Base-by-base conservation (phyloP, 2,329 filamentous ascomycete species). In the Pseudogymnoascus sp. region DNA sequence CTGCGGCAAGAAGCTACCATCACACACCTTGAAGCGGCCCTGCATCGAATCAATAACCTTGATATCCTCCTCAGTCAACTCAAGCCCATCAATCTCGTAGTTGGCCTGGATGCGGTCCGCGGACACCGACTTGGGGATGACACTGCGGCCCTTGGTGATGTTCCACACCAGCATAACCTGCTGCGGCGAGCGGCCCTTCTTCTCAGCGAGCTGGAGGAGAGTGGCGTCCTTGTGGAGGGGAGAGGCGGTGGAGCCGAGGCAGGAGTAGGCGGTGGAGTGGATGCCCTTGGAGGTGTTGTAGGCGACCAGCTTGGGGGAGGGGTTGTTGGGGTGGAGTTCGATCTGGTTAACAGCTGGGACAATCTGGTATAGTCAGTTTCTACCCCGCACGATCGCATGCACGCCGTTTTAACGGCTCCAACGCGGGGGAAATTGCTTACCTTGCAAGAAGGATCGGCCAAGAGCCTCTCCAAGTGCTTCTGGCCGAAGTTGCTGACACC, bases 401-500 rank as follows among this genome's bases (percentile, higher is more conserved):
- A 10, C 18, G 40, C 16, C 18, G 8, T 42, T 18, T 21, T 6
- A 59, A 59, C 11, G 50, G 3, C 23, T 31, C 3, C 3, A 11
- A 11, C 2, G 40, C 40, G 56, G 31, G 31, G 21, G 6, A 63
- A 44, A 56, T 33, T 4, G 63, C 74, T 62, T 70, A 83, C 85
- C 77, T 86, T 86, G 77, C 80, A 84, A 67, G 79, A 80, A 10
- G 84, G 81, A 69, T 88, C 82, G 69, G 82, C 84, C 66, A 94
- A 79, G 64, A 94, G 81, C 75, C 84, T 89, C 80, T 93, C 88
- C 38, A 94, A 79, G 76, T 94, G 90, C 75, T 79, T 84, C 74
- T 92, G 90, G 67, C 82, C 88, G 74, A 95, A 94, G 82, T 95
- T 95, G 75, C 89, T 91, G 63, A 94, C 88, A 70, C 90, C 90